phyloP scores from a whole-genome alignment of 2,329 filamentous ascomycete genomes.

The Stachybotrys echinatus region DNA sequence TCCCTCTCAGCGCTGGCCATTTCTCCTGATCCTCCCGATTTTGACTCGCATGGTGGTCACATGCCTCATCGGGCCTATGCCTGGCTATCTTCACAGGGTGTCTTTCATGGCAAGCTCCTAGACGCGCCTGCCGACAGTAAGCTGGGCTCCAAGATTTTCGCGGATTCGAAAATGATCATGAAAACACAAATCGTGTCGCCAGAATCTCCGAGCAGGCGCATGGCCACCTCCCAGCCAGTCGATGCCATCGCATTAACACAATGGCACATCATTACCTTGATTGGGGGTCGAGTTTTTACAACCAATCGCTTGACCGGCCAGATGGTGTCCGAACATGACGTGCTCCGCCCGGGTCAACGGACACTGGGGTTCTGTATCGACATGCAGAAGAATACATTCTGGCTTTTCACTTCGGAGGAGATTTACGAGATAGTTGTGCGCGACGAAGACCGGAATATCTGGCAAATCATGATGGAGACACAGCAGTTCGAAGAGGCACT shows the following conservation, averaged over 20 bases:
- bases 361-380: slow-evolving; percentile 84
- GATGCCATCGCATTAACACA: slow-evolving; percentile 81
- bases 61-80: slow-evolving; percentile 74
- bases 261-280: slow-evolving; percentile 83
- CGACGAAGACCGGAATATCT: slow-evolving; percentile 88
- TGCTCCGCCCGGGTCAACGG: slow-evolving; percentile 74
- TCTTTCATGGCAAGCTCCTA: slow-evolving; percentile 79
- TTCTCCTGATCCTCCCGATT: slow-evolving; percentile 66
- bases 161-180: slow-evolving; percentile 71
- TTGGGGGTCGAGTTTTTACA: slow-evolving; percentile 78
- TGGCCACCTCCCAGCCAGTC: slow-evolving; percentile 65
- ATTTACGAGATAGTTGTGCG: slow-evolving; percentile 91
- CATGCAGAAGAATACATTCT: slow-evolving; percentile 92
- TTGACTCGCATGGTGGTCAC: slow-evolving; percentile 48
- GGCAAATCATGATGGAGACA: slow-evolving; percentile 85
- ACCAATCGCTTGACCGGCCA: slow-evolving; percentile 83
- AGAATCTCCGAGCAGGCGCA: slow-evolving; percentile 60
- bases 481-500: slow-evolving; percentile 87
- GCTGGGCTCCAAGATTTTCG: slow-evolving; percentile 69
- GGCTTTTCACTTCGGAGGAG: slow-evolving; percentile 86
- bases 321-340: slow-evolving; percentile 80
- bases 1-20: slow-evolving; percentile 63
- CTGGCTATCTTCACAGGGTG: slow-evolving; percentile 83
- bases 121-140: slow-evolving; percentile 53
- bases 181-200: slow-evolving; percentile 67